Conservation (phyloP, 208 protist genomes). For the Borovskyia barvae region DNA sequence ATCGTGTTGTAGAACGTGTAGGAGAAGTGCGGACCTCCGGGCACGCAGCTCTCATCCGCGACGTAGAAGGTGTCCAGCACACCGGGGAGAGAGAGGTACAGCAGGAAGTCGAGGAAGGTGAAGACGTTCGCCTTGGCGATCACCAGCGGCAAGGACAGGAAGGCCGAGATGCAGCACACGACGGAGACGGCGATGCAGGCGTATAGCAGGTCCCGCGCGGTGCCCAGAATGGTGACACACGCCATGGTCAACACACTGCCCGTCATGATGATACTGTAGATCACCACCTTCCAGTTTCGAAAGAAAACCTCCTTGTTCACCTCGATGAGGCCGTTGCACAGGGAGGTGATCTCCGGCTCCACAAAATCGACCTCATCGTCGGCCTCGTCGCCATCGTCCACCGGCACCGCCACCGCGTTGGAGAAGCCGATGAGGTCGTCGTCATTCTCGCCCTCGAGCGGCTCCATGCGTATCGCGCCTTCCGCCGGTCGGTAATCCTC, state of each 20-base stretch:
- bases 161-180: conserved; percentile 30
- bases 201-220: conserved; percentile 14
- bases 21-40: conserved; percentile 49
- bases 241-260: conserved; percentile 27
- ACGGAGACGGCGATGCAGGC: conserved; percentile 21
- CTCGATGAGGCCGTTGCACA: conserved; percentile 33
- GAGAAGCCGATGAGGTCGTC: neutral
- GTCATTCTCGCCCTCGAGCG: neutral
- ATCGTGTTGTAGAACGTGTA: conserved; percentile 58
- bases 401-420: neutral
- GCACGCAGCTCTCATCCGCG: conserved; percentile 27
- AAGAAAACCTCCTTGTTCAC: conserved; percentile 43
- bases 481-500: neutral
- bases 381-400: neutral
- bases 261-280: conserved; percentile 46
- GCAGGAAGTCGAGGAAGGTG: conserved; percentile 28
- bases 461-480: neutral
- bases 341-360: conserved; percentile 6
- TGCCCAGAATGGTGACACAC: conserved; percentile 26
- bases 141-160: conserved; percentile 37
- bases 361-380: neutral
- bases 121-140: conserved; percentile 59
- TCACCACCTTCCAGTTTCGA: conserved; percentile 36
- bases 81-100: conserved; percentile 50
- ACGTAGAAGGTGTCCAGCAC: conserved; percentile 47